phyloP scores from a whole-genome alignment of 2,329 filamentous ascomycete species.

The Aschersonia sp. region DNA sequence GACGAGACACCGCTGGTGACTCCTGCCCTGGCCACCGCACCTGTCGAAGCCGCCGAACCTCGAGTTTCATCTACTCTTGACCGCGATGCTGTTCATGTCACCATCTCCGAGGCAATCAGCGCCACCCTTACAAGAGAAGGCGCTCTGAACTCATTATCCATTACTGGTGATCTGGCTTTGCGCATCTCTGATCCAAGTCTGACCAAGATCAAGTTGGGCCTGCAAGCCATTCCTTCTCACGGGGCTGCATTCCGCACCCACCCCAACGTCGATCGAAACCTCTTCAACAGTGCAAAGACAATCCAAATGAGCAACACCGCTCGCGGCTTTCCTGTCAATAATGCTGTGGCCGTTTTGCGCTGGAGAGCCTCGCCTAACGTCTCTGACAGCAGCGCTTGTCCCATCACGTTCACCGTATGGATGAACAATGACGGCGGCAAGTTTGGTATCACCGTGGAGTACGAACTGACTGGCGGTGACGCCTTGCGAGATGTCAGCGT shows the following conservation, averaged over 20 bases:
- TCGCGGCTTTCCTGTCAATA: constrained; percentile 89
- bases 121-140: constrained; percentile 84
- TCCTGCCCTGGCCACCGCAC: constrained; percentile 28
- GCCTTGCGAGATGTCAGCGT: constrained; percentile 73
- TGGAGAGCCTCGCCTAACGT: constrained; percentile 78
- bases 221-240: constrained; percentile 61
- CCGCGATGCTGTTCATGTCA: constrained; percentile 75
- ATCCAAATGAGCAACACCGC: constrained; percentile 83
- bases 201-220: constrained; percentile 79
- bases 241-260: constrained; percentile 90
- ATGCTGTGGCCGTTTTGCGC: constrained; percentile 79
- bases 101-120: constrained; percentile 77
- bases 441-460: constrained; percentile 87
- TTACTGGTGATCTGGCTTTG: constrained; percentile 85
- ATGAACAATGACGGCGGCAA: constrained; percentile 77
- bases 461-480: constrained; percentile 75
- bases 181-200: constrained; percentile 78
- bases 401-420: constrained; percentile 96
- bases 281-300: constrained; percentile 68
- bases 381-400: constrained; percentile 67
- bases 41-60: constrained; percentile 36
- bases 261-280: constrained; percentile 82
- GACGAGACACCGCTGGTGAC: constrained; percentile 64
- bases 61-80: constrained; percentile 56
- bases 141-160: constrained; percentile 67